Conservation (phyloP, 495 filamentous ascomycete species). For the Articulospora tetracladia region DNA sequence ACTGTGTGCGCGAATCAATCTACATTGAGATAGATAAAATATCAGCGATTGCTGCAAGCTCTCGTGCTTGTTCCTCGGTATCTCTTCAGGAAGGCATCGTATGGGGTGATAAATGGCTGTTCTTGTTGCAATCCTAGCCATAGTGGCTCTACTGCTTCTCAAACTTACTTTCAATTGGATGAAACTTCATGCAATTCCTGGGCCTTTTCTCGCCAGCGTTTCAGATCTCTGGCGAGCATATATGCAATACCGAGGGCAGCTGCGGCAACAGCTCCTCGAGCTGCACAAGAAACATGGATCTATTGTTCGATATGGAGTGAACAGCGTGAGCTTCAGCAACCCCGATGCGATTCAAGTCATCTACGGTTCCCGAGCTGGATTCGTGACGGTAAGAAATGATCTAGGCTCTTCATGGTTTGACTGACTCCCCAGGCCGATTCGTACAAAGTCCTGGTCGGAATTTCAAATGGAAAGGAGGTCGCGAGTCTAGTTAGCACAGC, state of each 20-base stretch:
- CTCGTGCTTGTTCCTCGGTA: no score
- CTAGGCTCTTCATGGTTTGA: neutral
- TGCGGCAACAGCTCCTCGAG: constrained; percentile 16
- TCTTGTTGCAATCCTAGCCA: neutral
- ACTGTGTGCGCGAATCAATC: no score
- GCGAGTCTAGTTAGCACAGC: neutral
- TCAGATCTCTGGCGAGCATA: constrained; percentile 29
- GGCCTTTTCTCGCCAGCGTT: constrained; percentile 24
- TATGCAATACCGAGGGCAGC: constrained; percentile 3
- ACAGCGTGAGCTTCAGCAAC: constrained; percentile 27
- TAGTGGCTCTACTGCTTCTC: neutral
- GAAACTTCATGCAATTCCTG: constrained; percentile 24
- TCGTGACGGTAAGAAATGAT: constrained; percentile 21
- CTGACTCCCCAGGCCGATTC: constrained; percentile 1
- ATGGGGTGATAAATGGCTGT: neutral
- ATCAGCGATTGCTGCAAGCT: no score
- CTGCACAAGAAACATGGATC: constrained; percentile 25
- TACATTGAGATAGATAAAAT: no score
- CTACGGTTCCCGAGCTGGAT: constrained; percentile 27
- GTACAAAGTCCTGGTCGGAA: constrained; percentile 7
- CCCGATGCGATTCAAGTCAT: constrained; percentile 26
- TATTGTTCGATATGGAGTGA: constrained; percentile 28
- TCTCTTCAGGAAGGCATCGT: neutral
- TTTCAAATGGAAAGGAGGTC: constrained; percentile 8
- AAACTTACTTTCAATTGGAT: constrained; percentile 8